phyloP scores from a whole-genome alignment of 352 stramenopile species.

The Aphanomyces cochlioides region DNA sequence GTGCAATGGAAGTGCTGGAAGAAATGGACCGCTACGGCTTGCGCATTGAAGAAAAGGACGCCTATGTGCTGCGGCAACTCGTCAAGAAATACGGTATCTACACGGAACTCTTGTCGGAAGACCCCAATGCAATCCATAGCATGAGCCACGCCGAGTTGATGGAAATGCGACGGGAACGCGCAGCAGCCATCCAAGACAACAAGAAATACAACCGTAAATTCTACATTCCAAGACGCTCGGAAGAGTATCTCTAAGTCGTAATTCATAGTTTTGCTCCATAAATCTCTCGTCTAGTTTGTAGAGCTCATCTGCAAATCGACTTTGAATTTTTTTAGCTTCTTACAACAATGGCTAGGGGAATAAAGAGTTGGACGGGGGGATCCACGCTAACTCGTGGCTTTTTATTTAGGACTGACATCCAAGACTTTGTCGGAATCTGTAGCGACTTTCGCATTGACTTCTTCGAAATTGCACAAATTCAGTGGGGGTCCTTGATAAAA shows the following conservation, averaged over 20 bases:
- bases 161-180: conserved; percentile 71
- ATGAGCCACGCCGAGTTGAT: conserved; percentile 57
- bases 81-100: conserved; percentile 66
- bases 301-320: background rate
- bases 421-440: background rate
- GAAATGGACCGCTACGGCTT: conserved; percentile 51
- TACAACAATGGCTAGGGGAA: background rate
- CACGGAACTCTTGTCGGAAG: conserved; percentile 71
- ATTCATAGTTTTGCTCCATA: conserved; percentile 1
- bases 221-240: conserved; percentile 23
- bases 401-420: background rate
- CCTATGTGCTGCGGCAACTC: conserved; percentile 67
- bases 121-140: conserved; percentile 65
- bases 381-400: background rate
- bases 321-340: background rate
- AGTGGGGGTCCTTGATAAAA: too few relatives aligned
- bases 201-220: conserved; percentile 69
- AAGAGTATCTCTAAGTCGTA: conserved; percentile 7
- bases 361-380: background rate
- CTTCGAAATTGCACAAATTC: too few relatives aligned
- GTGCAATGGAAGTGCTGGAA: conserved; percentile 62
- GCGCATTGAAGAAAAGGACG: conserved; percentile 53
- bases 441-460: background rate
- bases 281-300: background rate
- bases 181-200: conserved; percentile 68